Base-by-base conservation (phyloP, 768 basidiomycete genomes). In the Strobilomyces echinocephalus region DNA sequence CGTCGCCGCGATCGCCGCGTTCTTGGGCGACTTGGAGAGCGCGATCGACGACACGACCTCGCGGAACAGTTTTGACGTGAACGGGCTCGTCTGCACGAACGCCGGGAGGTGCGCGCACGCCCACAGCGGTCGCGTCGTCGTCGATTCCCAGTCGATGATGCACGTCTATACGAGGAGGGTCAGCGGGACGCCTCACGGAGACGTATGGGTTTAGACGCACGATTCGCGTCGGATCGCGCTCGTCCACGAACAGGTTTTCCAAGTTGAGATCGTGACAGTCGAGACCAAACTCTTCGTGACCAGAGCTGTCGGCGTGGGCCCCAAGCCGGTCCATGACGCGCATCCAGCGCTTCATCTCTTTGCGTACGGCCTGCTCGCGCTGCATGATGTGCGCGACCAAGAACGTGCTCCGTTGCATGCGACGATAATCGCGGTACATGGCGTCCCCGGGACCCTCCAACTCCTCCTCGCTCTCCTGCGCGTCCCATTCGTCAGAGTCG, bases 91-190 rank as follows among this genome's bases (percentile, higher is more conserved):
- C 60, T 87, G 86, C 20, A 89, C 78, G 67, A 90, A 89, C 0
- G 87, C 79, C 0, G 90, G 90, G 3, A 91, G 75, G 63, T 93
- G 90, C 0, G 91, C 88, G 54, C 83, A 85, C 18, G 87, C 85
- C 89, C 89, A 92, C 18, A 93, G 77, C 5, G 90, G 91, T 14
- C 91, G 79, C 9, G 84, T 89, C 11, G 88, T 89, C n/a, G 90
- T 91, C 15, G 90, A 88, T 66, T 93, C 90, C 90, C 88, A 91
- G 61, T 93, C 91, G 39, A 93, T 92, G 53, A 93, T 80, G 62
- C 88, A 88, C 1, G 88, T 88, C 91, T 93, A 62, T 10, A 50
- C 3, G 36, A 31, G 46, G 7, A 20, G 24, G 54, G 20, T 0
- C 10, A 21, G 6, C 2, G 7, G 26, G 14, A 35, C 11, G 20